Base-by-base conservation (phyloP, 164 flowering plant genomes). In the Vitis amurensis region DNA sequence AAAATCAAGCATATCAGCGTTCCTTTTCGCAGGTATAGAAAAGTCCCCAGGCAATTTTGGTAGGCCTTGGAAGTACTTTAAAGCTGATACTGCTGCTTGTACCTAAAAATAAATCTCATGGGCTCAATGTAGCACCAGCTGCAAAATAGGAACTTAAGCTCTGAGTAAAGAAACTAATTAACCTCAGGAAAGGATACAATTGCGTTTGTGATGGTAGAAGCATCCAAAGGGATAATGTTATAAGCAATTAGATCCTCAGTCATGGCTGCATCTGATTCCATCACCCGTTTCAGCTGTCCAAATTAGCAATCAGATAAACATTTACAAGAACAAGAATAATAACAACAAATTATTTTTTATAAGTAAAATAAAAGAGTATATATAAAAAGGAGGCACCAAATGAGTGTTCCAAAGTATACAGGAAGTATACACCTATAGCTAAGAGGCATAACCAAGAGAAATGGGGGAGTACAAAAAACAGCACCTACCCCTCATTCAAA, bases 261-360 rank as follows among this genome's bases (percentile, higher is more conserved):
- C 99, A 93, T 89, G 49, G 94, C 92, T 50, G 97, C 98, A 87
- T 95, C 99, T n/a, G 92, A 84, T 78, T 93, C 87, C 81, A 95
- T 93, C 61, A 95, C 81, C 17, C 86, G 82, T 71, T 90, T 93
- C 71, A 93, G 72, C 98, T 94, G 90, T 69, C 77, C 0, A 72
- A 68, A 59, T 44, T 16, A 29, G 50, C 63, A 53, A 69, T 50
- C 50, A 59, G 31, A 67, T 71, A 53, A 63, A 61, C 44, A 17
- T 10, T 11, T 11, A 16, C 17, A 37, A 58, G 56, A 69, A 55
- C 15, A 2, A 44, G 37, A 31, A 37, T 0, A 16, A 70, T 37
- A 37, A 37, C 44, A 3, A 37, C 44, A 3, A 37, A 37, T 37
- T 37, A 37, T 37, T 37, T 37, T 37, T 37, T 37, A 37, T 37